Base-by-base conservation (phyloP, 495 filamentous ascomycete genomes). In the Cercophora samala region DNA sequence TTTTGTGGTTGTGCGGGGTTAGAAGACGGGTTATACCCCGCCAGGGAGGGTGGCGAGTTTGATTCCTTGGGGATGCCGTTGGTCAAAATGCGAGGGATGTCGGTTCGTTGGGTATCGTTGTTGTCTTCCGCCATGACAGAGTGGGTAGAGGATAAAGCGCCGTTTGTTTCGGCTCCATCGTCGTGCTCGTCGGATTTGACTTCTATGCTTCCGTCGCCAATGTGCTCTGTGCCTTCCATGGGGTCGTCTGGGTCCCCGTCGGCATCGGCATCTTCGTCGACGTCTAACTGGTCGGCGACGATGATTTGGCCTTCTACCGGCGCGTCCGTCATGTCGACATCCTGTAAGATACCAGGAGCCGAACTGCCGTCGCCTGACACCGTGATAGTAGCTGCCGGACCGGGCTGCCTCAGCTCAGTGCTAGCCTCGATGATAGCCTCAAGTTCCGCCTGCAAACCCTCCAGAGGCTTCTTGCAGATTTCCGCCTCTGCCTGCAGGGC, bases 401-500 rank as follows among this genome's bases (percentile, higher is more conserved):
- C 62, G 5, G 75, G 73, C 58, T 76, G 79, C 22, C 74, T 75
- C 32, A 81, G 58, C 65, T 85, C 80, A 29, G 82, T 73, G 64
- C 82, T 81, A n/a, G 78, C 74, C 65, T 93, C 90, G 17, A 94
- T 79, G 71, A 93, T 84, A 26, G 81, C 80, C 67, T 93, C 89
- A 18, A 97, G 81, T 67, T 95, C 88, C 66, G 88, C 86, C 32
- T 90, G 77, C 60, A 90, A 85, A 46, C 84, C 84, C 63, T 93
- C 91, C 61, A 86, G 87, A 9, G 89, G 82, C 69, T 85, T 88
- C 65, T 87, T 82, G 64, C 81, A 87, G 9, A 97, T 80, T 56
- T 96, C 92, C 53, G 89, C 87, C 76, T 98, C 94, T 51, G 90
- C 91, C 61, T 85, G 83, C 55, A 90, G 79, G 2, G 92, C 92